Conservation (phyloP, 116 monocot species). For the Iris pallida region DNA sequence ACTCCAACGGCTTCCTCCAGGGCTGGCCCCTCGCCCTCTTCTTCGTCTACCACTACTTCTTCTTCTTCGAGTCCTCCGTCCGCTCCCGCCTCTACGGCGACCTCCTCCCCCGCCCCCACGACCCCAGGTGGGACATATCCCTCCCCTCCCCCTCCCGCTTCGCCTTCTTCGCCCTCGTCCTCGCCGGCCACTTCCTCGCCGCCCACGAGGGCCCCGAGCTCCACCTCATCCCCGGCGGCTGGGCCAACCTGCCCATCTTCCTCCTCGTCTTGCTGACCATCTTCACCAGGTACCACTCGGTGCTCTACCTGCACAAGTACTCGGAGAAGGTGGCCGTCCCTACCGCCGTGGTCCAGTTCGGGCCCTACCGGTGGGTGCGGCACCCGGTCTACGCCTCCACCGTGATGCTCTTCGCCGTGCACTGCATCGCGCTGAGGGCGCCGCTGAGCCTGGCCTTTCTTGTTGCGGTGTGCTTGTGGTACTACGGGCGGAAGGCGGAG, state of each 20-base stretch:
- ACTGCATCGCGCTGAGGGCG: constrained; percentile 55
- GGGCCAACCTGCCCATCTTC: constrained; percentile 54
- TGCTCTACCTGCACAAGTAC: constrained; percentile 62
- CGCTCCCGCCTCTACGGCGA: constrained; percentile 71
- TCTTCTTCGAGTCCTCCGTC: constrained; percentile 79
- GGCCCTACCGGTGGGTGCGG: constrained; percentile 74
- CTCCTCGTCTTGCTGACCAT: constrained; percentile 35
- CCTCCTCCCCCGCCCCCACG: constrained; percentile 44
- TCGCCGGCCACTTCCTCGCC: constrained; percentile 62
- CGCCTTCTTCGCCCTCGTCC: constrained; percentile 35
- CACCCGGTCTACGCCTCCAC: constrained; percentile 73
- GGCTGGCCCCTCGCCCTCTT: constrained; percentile 83
- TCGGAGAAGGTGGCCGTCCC: constrained; percentile 71
- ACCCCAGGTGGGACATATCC: constrained; percentile 66
- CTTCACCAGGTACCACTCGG: constrained; percentile 68
- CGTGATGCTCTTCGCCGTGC: constrained; percentile 56
- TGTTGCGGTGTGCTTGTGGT: constrained; percentile 40
- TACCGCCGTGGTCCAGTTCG: constrained; percentile 65
- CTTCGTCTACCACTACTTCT: constrained; percentile 87
- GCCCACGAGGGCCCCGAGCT: constrained; percentile 61
- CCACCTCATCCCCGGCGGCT: constrained; percentile 59
- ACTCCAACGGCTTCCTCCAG: constrained; percentile 71
- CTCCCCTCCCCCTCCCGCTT: constrained; percentile 22
- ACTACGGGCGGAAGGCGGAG: constrained; percentile 67
- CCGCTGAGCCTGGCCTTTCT: constrained; percentile 55